Evolutionary conservation across 805 yeast species (phyloP), one percentile per base, ranked within the genome.

Genomic region (Saturnispora quitensis): DNA sequence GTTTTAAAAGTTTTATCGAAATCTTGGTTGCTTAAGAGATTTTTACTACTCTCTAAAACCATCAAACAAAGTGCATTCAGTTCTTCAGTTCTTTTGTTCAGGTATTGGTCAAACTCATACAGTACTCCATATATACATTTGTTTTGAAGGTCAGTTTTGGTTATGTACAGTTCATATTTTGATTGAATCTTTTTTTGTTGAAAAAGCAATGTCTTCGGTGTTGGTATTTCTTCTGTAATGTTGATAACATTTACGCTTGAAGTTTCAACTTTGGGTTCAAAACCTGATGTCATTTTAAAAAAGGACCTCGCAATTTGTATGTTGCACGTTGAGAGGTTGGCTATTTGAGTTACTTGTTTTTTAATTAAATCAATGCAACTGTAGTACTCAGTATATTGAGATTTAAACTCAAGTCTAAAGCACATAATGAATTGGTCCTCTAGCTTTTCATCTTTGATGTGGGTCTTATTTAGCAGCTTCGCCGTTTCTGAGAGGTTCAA

Each of bases 151-250:
- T 52, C 51, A 8, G 51, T 48, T 35, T 60, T 59, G n/a, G 62
- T 62, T 17, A 40, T 22, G 33, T 53, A 62, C 25, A 64, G 40
- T 31, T 62, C 59, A 31, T 64, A 62, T n/a, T 55, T 52, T 15
- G 65, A 59, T 5, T 50, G 50, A 34, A 64, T 58, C 48, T 60
- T 63, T 4, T 60, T 57, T 33, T 62, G 61, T 7, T 50, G 48
- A 51, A 62, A 63, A 25, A 53, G 50, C 4, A 52, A 48, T 2
- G 65, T 53, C 12, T 36, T 58, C 15, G 68, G 68, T 0, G 68
- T 63, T 3, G 48, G 40, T 3, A 33, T n/a, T 9, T 27, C 20
- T 36, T 33, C 40, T 9, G 40, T 18, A 12, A 28, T 24, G 6
- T 7, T 7, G 17, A 13, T 13, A 31, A 12, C 13, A 13, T 10